These are phyloP conservation scores for Trichoderma atroviride DNA, from an alignment of 2,329 filamentous ascomycete species.

Conservation along the genomic window DNA sequence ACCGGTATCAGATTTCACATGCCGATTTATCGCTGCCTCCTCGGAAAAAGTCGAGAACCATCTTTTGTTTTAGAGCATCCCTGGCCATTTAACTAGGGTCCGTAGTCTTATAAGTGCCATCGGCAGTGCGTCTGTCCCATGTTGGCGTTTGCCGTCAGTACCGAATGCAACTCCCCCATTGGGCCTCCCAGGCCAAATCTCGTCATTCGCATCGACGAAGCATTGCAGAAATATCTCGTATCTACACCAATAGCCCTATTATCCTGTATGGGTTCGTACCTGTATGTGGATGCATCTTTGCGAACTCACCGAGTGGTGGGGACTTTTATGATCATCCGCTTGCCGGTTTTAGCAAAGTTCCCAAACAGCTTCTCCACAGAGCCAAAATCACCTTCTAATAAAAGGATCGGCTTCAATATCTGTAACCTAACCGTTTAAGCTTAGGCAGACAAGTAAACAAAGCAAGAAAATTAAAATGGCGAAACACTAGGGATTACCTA, in stretches of 20 bases:
- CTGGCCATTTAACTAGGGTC: neutral
- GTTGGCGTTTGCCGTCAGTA: neutral
- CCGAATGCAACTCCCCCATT: neutral
- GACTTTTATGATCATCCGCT: neutral
- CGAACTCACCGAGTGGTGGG: conserved; percentile 4
- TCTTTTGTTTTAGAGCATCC: neutral
- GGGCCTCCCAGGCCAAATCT: neutral
- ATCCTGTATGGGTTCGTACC: too few relatives aligned
- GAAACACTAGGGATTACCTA: conserved; percentile 6
- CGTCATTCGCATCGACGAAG: neutral
- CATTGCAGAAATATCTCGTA: neutral
- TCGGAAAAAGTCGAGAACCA: neutral
- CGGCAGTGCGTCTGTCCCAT: neutral
- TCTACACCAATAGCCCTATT: neutral
- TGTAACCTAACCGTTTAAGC: conserved; percentile 18
- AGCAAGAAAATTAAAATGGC: neutral
- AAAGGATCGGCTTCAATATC: neutral
- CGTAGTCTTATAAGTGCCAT: neutral
- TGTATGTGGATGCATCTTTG: too few relatives aligned
- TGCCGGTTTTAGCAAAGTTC: conserved; percentile 5
- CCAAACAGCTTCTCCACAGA: neutral
- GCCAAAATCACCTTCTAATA: conserved; percentile 1
- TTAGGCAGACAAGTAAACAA: conserved; percentile 6
- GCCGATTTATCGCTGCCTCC: neutral
- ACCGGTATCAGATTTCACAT: conserved; percentile 8